Conservation (phyloP, 2,329 filamentous ascomycete genomes). For the Aspergillus sp. region DNA sequence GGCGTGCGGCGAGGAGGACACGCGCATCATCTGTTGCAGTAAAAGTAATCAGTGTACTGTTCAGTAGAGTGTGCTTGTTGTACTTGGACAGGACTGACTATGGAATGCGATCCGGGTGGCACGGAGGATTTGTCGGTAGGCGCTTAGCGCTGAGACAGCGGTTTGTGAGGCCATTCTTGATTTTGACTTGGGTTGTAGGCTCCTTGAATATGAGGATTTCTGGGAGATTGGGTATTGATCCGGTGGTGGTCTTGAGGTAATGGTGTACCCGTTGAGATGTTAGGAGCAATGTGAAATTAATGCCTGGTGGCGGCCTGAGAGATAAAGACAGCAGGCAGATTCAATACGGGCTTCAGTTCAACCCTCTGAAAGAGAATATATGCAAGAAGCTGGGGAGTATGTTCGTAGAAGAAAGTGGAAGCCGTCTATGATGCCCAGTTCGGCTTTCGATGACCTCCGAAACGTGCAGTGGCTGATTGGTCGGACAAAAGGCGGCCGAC, state of each 20-base stretch:
- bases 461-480: conserved; percentile 30
- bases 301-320: not conserved
- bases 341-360: not conserved
- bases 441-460: conserved; percentile 22
- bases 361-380: not conserved
- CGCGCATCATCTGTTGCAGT: conserved; percentile 59
- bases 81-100: conserved; percentile 51
- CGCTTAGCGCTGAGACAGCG: conserved; percentile 62
- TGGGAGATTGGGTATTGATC: not conserved
- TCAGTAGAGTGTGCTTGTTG: not conserved
- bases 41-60: conserved; percentile 10
- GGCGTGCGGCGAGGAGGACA: conserved; percentile 68
- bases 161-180: conserved; percentile 35
- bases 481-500: conserved; percentile 20
- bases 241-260: not conserved
- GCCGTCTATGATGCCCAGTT: not conserved
- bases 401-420: not conserved
- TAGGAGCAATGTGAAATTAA: not conserved
- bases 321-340: not conserved
- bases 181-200: not conserved
- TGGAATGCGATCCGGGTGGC: conserved; percentile 80
- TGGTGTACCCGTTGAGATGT: not conserved
- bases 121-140: conserved; percentile 79
- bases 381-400: too few relatives aligned
- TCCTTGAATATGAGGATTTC: not conserved